Conservation (phyloP, 2,329 filamentous ascomycete species). For the Aspergillus ochraceoroseus region DNA sequence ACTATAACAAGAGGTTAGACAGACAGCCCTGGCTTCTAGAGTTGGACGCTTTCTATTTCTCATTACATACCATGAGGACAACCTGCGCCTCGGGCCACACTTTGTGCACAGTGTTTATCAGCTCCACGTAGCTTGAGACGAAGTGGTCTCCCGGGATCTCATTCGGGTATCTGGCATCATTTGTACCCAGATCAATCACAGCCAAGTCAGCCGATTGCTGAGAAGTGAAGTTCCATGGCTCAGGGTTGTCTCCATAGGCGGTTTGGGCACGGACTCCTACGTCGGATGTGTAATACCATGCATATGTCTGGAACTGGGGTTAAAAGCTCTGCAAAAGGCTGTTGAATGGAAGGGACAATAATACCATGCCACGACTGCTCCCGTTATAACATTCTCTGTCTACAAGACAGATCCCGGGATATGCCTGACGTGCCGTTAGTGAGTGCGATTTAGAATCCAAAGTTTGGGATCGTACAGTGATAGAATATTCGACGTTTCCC, state of each 20-base stretch:
- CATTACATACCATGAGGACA: constrained; percentile 35
- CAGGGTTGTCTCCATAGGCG: constrained; percentile 38
- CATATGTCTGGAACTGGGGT: constrained; percentile 38
- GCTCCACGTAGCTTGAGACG: constrained; percentile 38
- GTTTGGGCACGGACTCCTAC: constrained; percentile 46
- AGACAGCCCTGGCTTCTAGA: too few relatives aligned
- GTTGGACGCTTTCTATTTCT: too few relatives aligned
- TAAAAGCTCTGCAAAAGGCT: not conserved
- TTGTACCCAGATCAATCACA: constrained; percentile 47
- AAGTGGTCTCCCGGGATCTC: constrained; percentile 39
- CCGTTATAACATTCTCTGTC: constrained; percentile 56
- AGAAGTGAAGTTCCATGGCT: constrained; percentile 25
- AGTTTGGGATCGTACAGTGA: constrained; percentile 38
- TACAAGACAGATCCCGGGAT: constrained; percentile 55
- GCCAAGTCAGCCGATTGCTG: constrained; percentile 38
- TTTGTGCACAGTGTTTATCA: constrained; percentile 41
- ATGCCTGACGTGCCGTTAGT: constrained; percentile 31
- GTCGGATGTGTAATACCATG: constrained; percentile 56
- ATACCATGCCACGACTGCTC: constrained; percentile 45
- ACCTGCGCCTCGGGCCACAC: constrained; percentile 43
- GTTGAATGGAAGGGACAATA: not conserved
- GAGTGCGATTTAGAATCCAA: too few relatives aligned
- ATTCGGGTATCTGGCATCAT: constrained; percentile 43
- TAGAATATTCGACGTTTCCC: constrained; percentile 55
- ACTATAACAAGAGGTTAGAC: constrained; percentile 29